Percentiles rank a stretch among this genome's conserved stretches.
Evolutionary conservation across 257 asterid species (phyloP).

Genomic region (Petrea volubilis): DNA sequence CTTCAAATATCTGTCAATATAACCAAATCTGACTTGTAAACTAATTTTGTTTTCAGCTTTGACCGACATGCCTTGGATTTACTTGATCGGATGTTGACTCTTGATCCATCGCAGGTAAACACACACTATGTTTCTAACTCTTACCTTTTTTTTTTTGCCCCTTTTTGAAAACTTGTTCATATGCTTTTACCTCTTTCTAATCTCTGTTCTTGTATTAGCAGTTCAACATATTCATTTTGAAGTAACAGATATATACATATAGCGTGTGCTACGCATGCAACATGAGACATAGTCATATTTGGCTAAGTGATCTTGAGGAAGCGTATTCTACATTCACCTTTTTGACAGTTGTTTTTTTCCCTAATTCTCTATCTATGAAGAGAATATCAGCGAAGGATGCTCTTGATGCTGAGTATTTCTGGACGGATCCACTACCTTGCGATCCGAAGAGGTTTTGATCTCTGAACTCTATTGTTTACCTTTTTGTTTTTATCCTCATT

Average conservation of each 20-base stretch:
- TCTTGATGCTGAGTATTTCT: conserved; percentile 84
- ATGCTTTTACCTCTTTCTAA: background rate
- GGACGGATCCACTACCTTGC: conserved; percentile 89
- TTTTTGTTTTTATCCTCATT: background rate
- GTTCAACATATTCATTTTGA: conserved; percentile 6
- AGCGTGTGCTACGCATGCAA: background rate
- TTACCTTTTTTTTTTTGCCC: too few relatives aligned
- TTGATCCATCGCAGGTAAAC: conserved; percentile 87
- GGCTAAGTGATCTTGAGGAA: conserved; percentile 2
- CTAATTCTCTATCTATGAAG: conserved; percentile 33
- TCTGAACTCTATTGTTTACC: background rate
- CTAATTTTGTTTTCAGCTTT: conserved; percentile 47
- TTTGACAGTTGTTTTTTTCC: conserved; percentile 16
- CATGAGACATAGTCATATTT: background rate
- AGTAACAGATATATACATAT: background rate
- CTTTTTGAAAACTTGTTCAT: background rate
- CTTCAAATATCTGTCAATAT: background rate
- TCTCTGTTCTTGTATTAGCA: conserved; percentile 9
- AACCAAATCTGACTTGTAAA: conserved; percentile 12
- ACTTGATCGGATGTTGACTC: conserved; percentile 82
- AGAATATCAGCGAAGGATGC: conserved; percentile 92
- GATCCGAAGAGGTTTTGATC: conserved; percentile 72
- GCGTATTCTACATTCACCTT: conserved; percentile 11
- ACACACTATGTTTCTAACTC: background rate
- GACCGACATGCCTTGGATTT: conserved; percentile 94